Evolutionary conservation across 73 alveolate species (phyloP), one percentile per base, ranked within the genome.

Genomic region (Paramecium sexaurelia): DNA sequence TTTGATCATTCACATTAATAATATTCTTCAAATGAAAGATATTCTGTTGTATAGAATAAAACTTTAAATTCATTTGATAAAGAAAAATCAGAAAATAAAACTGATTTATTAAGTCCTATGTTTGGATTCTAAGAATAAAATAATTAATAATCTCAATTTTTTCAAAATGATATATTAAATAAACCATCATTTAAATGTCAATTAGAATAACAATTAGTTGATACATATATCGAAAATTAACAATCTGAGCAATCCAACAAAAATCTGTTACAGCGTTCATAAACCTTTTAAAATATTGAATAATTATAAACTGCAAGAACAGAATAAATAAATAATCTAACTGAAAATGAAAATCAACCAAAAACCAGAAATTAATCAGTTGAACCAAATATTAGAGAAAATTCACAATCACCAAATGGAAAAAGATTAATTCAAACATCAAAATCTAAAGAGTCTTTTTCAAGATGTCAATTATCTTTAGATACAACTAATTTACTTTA

Each of bases 341-440:
- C 11, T 26, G 83, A 61, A 51, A 51, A 29, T 17, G 67, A 51
- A 6, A 24, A 3, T 15, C 8, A 26, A 32, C 47, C 17, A 3
- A 20, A 73, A 73, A 39, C 15, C 2, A 36, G 57, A 19, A 73
- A 73, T 73, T n/a, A 73, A 36, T 33, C 87, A 36, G 57, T 73
- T 73, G 87, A 73, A 5, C 57, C 29, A 73, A 73, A 36, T 73
- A 69, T 32, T 7, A 39, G 35, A n/a, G 87, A 73, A 35, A 39
- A 33, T 73, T 73, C 61, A 11, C 6, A 3, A 39, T 73, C 57
- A 0, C 71, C 73, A 61, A 78, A 78, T 17, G 55, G 39, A 22
- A 78, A 78, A 15, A 78, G 90, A 40, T 24, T 78, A 26, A 78
- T 43, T 13, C 13, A 78, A 39, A 78, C 90, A 11, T 78, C 90